Base-by-base conservation (phyloP, 345 rosid genomes). In the Sisymbrium irio region DNA sequence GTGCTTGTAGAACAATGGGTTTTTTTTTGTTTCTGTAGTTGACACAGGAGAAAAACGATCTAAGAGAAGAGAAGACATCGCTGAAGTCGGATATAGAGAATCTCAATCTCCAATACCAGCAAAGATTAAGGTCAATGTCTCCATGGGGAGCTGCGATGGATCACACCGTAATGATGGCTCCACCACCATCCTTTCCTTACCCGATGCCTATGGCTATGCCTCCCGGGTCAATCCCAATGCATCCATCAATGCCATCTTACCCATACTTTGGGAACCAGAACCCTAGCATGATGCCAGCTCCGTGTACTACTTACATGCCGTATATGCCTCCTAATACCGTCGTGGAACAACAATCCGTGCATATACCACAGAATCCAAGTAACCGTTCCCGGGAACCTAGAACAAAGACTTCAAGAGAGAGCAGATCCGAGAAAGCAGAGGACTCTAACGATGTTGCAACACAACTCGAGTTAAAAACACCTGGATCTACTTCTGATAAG, bases 391-490 rank as follows among this genome's bases (percentile, higher is more conserved):
- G 79, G 76, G 85, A 83, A 40, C 81, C 85, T 18, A 82, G 73
- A 79, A 70, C 76, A 68, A 90, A 82, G 83, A 69, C 79, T 51
- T 83, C 88, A 45, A 78, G 79, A 69, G 90, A 86, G 69, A 85
- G 85, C 79, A 88, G 79, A 71, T 56, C 65, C 42, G 87, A 83
- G 65, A 87, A 83, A 65, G 77, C 78, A 25, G 79, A 73, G 64
- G 86, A 81, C 70, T 89, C 97, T 17, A 82, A 83, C 39, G 87
- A 90, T 59, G 88, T 93, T n/a, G 80, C 86, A n/a, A 90, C 93
- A 12, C 90, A 93, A 65, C 87, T 93, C 30, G 96, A 89, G 86
- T 78, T 93, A 79, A 93, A 93, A 77, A 89, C 89, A 40, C 96
- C 98, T 12, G 96, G 97, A 51, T 87, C 92, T 9, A 79, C 87